Evolutionary conservation across 2,329 filamentous ascomycete genomes (phyloP), one percentile per base, ranked within the genome.

Genomic region (Pezicula carpinea): DNA sequence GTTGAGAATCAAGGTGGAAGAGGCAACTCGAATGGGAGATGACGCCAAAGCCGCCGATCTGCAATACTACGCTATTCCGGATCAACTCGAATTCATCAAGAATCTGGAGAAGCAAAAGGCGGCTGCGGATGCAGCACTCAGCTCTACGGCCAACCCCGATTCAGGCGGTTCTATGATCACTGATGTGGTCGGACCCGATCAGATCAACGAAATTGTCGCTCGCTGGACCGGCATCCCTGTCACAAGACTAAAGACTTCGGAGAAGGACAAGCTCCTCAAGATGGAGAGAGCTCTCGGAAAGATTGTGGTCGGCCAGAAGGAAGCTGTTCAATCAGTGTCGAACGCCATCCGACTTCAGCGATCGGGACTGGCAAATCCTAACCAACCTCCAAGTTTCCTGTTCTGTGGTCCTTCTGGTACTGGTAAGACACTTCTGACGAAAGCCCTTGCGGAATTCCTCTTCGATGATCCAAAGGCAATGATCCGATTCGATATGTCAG

Each of bases 401-500:
- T 99, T 99, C 81, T 97, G 93, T 62, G 93, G 93, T 74, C 93
- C 93, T 13, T 97, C 92, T 0, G 93, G 93, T 74, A 99, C 93
- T 11, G 93, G 93, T 75, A 99, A 99, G 73, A 99, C 93, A 15
- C 75, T 99, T 17, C 82, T 99, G 48, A 97, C 92, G 55, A 99
- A 99, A 70, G 93, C 92, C 14, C 77, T 99, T 50, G 93, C 93
- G 41, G 93, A 99, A 67, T 99, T 99, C 74, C 76, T 99, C 22
- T 99, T 99, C 72, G 93, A 99, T 64, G 93, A 99, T 59, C 73
- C 92, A 21, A 96, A 96, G 73, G 76, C 92, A 29, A 97, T 99
- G 93, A 96, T 99, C 60, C 87, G 93, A 33, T 95, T 99, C 72
- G 93, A 99, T 66, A 99, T 99, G 93, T 97, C 92, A 5, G 93